Evolutionary conservation across 2,329 filamentous ascomycete genomes (phyloP).

Genomic region (Macrophomina pseudophaseolina): DNA sequence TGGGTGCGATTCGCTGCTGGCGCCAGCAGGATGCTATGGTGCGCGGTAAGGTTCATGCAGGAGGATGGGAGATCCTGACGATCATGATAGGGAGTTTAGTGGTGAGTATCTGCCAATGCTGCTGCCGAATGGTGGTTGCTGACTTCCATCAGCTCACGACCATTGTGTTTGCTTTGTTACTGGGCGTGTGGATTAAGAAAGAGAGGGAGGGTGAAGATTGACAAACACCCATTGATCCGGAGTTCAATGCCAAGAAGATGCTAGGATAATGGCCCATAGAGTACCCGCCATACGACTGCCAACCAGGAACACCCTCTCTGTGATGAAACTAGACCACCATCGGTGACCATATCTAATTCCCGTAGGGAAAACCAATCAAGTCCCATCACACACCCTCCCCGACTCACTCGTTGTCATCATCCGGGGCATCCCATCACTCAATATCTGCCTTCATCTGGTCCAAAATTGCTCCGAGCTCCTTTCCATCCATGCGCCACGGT

Average conservation of each 20-base stretch:
- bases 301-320: background rate
- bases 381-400: too few species aligned
- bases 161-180: slow-evolving; percentile 1
- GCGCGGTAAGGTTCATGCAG: slow-evolving; percentile 61
- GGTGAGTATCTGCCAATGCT: slow-evolving; percentile 47
- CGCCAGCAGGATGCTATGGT: slow-evolving; percentile 65
- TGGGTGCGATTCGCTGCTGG: slow-evolving; percentile 67
- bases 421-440: slow-evolving; percentile 11
- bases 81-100: slow-evolving; percentile 54
- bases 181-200: slow-evolving; percentile 14
- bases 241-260: background rate
- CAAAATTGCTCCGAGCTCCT: background rate
- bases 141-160: slow-evolving; percentile 2
- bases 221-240: background rate
- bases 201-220: background rate
- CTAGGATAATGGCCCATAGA: background rate
- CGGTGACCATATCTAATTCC: background rate
- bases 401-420: background rate
- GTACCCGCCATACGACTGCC: background rate
- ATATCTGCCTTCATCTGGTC: slow-evolving; percentile 2
- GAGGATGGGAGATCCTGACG: slow-evolving; percentile 63
- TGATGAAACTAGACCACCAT: too few species aligned
- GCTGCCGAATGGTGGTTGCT: background rate
- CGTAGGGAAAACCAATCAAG: background rate
- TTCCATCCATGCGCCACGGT: background rate